Percentiles rank a stretch among this genome's conserved stretches.
These are phyloP conservation scores for Aspergillus sp. DNA, from an alignment of 2,329 filamentous ascomycete genomes.

Conservation along the genomic window DNA sequence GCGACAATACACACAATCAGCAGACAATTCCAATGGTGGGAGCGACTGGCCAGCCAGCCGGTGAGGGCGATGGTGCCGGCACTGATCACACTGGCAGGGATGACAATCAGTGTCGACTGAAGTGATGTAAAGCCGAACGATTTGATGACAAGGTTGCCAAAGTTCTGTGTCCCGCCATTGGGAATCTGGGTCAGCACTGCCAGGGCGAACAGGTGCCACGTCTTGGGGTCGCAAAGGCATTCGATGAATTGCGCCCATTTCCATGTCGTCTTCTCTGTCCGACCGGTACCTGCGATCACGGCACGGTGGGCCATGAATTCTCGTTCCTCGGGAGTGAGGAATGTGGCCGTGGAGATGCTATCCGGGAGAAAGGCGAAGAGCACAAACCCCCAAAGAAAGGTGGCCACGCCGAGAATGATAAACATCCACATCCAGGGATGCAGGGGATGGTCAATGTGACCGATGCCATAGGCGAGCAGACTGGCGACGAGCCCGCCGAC, in stretches of 20 bases:
- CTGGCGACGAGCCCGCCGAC: slow-evolving; percentile 26
- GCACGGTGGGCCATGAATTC: slow-evolving; percentile 35
- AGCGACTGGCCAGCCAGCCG: slow-evolving; percentile 16
- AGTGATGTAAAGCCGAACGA: slow-evolving; percentile 60
- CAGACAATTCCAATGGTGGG: slow-evolving; percentile 14
- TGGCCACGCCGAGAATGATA: slow-evolving; percentile 55
- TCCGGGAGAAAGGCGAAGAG: slow-evolving; percentile 56
- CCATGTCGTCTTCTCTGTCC: slow-evolving; percentile 43
- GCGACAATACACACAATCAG: slow-evolving; percentile 54
- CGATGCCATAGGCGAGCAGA: slow-evolving; percentile 54
- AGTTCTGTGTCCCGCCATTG: slow-evolving; percentile 54
- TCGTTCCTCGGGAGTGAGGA: slow-evolving; percentile 58
- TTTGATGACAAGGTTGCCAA: slow-evolving; percentile 57
- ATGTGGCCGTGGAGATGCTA: slow-evolving; percentile 57
- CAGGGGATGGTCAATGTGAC: slow-evolving; percentile 53
- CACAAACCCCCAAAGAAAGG: slow-evolving; percentile 55
- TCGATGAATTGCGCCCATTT: slow-evolving; percentile 56
- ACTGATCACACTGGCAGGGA: slow-evolving; percentile 58
- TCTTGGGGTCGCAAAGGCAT: slow-evolving; percentile 60
- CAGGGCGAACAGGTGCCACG: slow-evolving; percentile 60
- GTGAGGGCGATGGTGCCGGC: slow-evolving; percentile 13
- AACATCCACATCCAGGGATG: slow-evolving; percentile 62
- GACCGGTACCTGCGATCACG: slow-evolving; percentile 18
- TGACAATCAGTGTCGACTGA: slow-evolving; percentile 57
- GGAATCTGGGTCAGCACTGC: slow-evolving; percentile 57